Base-by-base conservation (phyloP, 768 basidiomycete species). In the Coprinellus micaceus region DNA sequence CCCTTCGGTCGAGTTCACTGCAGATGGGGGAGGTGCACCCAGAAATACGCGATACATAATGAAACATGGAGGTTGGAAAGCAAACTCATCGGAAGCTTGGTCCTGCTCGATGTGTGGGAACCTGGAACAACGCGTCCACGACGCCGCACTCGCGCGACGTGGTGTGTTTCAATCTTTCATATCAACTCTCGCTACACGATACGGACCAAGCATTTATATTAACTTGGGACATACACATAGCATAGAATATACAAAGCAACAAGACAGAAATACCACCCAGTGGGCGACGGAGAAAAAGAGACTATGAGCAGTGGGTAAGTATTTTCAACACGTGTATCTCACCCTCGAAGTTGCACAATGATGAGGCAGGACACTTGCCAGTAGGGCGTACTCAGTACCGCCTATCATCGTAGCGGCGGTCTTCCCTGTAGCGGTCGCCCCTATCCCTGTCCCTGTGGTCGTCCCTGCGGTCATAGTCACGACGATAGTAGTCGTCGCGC, bases 21-120 rank as follows among this genome's bases (percentile, higher is more conserved):
- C 77, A 77, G 39, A 65, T 60, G 3, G 36, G n/a, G 71, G 58
- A 1, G 79, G 79, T 2, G 79, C 78, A 25, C 84, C 84, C 1
- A 82, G 64, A 54, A 86, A 86, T 9, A 86, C 76, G 58, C 76
- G 74, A 60, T 78, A 82, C 67, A 73, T 77, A 19, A 44, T 26
- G 10, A 22, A 11, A 28, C 15, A 47, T 24, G 26, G 45, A 49
- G 4, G 47, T 22, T 7, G 21, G 6, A 5, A 4, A 24, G 47
- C 9, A 33, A 33, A 33, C 33, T 13, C 6, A n/a, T n/a, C n/a
- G n/a, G n/a, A n/a, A n/a, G n/a, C n/a, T n/a, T 21, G 45, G 2
- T 13, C 13, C 22, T 2, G 47, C 26, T 10, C 6, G 7, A 17
- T 43, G 40, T 6, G 19, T 7, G 7, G 10, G 7, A 7, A 9